Percentiles rank a stretch among this genome's conserved stretches.
phyloP scores from a whole-genome alignment of 345 rosid species.

The Leavenworthia alabamica region DNA sequence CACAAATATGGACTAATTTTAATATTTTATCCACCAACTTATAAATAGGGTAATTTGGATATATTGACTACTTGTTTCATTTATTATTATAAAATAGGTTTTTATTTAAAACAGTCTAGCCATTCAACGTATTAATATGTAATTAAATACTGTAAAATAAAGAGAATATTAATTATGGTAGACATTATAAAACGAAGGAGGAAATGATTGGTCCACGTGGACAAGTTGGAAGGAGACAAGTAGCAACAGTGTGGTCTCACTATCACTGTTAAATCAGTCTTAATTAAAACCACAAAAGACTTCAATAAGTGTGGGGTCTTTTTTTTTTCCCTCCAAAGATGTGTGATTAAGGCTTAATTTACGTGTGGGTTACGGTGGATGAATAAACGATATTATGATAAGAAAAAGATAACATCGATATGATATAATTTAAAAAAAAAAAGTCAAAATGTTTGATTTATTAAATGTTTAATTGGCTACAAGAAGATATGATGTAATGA shows the following conservation, averaged over 20 bases:
- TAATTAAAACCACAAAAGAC: neutral
- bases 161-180: neutral
- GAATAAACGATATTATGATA: too few relatives aligned
- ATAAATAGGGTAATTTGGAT: neutral
- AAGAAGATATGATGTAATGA: too few relatives aligned
- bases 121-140: too few relatives aligned
- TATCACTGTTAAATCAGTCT: conserved; percentile 13
- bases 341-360: neutral
- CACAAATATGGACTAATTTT: too few relatives aligned
- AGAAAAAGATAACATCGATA: too few relatives aligned
- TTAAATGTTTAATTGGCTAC: neutral
- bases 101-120: too few relatives aligned
- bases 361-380: conserved; percentile 10
- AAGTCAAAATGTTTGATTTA: conserved; percentile 2
- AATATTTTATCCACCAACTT: too few relatives aligned
- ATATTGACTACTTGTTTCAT: too few relatives aligned
- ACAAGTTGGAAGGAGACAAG: conserved; percentile 22
- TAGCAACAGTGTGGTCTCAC: conserved; percentile 20
- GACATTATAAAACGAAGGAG: neutral
- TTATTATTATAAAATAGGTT: too few relatives aligned
- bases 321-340: neutral
- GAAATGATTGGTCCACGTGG: conserved; percentile 19
- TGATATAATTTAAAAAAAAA: too few relatives aligned
- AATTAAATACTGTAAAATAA: too few relatives aligned
- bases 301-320: neutral